Percentiles rank a stretch among this genome's conserved stretches.
phyloP scores from a whole-genome alignment of 768 basidiomycete genomes.

The Trichaptum fuscoviolaceum region DNA sequence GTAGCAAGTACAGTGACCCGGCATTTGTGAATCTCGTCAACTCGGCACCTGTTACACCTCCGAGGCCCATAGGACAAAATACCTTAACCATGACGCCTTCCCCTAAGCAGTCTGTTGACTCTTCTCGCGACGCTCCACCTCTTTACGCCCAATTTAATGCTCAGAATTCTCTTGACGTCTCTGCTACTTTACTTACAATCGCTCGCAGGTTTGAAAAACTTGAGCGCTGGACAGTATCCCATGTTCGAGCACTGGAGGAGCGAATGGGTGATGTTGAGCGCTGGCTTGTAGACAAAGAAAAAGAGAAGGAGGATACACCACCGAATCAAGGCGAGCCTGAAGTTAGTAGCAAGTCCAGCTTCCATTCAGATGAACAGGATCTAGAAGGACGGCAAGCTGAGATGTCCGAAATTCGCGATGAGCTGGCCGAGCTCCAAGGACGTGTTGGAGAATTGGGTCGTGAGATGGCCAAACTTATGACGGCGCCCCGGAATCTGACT shows the following conservation, averaged over 20 bases:
- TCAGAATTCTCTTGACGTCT: conserved; percentile 69
- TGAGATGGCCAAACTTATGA: conserved; percentile 72
- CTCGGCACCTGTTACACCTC: conserved; percentile 40
- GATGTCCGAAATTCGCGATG: conserved; percentile 55
- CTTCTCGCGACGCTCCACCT: conserved; percentile 57
- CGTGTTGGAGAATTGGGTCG: conserved; percentile 70
- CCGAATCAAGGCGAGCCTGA: conserved; percentile 11
- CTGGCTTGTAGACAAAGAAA: conserved; percentile 84
- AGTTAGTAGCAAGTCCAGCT: conserved; percentile 10
- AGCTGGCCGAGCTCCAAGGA: conserved; percentile 67
- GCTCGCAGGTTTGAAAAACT: conserved; percentile 84
- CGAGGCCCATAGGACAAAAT: conserved; percentile 33
- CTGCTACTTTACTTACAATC: conserved; percentile 66
- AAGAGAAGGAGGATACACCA: conserved; percentile 44
- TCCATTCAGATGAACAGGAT: conserved; percentile 11
- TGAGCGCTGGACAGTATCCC: conserved; percentile 85
- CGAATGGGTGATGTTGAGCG: conserved; percentile 89
- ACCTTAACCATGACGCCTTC: conserved; percentile 43
- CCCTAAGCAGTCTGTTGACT: conserved; percentile 49
- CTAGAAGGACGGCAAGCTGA: conserved; percentile 31
- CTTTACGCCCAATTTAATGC: conserved; percentile 72
- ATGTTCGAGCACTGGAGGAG: conserved; percentile 85
- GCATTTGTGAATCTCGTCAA: conserved; percentile 49
- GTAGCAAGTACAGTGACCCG: conserved; percentile 53
- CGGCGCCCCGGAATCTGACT: conserved; percentile 46